Evolutionary conservation across 1,139 yeast genomes (phyloP), one percentile per base, ranked within the genome.

Genomic region (Zygosaccharomyces pseudobailii): DNA sequence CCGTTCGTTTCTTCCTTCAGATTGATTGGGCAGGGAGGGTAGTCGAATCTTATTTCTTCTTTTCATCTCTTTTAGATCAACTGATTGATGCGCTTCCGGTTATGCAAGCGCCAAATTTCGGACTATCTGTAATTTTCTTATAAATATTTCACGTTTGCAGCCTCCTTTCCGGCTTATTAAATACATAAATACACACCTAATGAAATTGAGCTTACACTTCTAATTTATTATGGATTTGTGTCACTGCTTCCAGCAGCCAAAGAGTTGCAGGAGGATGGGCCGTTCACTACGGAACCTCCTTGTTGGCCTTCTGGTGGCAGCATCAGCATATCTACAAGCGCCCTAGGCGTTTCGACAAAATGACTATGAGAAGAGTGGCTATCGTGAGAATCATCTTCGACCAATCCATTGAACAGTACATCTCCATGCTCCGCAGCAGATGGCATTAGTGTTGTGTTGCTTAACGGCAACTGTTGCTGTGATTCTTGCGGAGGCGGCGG

Each of bases 291-390:
- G 17, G 37, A 23, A 5, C 10, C 28, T 10, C 25, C 30, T n/a
- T 48, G 46, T 19, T 40, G 42, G 27, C 40, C 45, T 23, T 50
- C 43, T 5, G 49, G 37, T 30, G 43, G 49, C 21, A 50, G 46
- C n/a, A 48, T 31, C 19, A 54, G 33, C 45, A 53, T 45, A 40
- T 54, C 57, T n/a, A 50, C 57, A 22, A 54, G 44, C 7, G 57
- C 52, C 21, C 57, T 48, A 17, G 57, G 57, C 19, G 57, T 54
- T 34, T 47, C 56, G n/a, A 53, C 54, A 10, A 48, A 42, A 24
- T 51, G 52, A 23, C 31, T 23, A 13, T 20, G 41, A 6, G 54
- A 45, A 19, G 55, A 40, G 19, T 41, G 45, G 23, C 36, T 38
- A 5, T 47, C 37, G 9, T 20, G 34, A 7, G 41, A 23, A 7